These are phyloP conservation scores for Fraxinus floribunda DNA, from an alignment of 305 asterid genomes.

Conservation along the genomic window DNA sequence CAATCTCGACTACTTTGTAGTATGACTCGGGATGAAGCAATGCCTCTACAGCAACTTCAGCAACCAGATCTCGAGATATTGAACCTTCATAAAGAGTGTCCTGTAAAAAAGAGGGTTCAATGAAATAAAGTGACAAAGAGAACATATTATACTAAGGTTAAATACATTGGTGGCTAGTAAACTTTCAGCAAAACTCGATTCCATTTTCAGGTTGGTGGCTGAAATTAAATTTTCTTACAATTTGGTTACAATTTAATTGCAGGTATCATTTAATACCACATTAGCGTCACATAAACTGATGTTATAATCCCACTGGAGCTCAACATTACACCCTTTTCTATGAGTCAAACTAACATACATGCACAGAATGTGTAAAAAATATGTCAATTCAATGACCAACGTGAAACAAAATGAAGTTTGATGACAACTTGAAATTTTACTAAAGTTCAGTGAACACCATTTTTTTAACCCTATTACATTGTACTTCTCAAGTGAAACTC, in stretches of 20 bases:
- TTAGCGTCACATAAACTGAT: not conserved
- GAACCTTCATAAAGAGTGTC: conserved; percentile 85
- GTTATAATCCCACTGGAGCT: not conserved
- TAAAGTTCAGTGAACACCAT: not conserved
- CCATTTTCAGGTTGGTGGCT: not conserved
- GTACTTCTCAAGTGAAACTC: not conserved
- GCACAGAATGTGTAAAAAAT: not conserved
- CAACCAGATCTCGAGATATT: conserved; percentile 89
- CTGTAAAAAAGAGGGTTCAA: conserved; percentile 31
- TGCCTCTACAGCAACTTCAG: conserved; percentile 91
- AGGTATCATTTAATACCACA: not conserved
- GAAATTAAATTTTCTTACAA: not conserved
- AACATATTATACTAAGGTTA: not conserved
- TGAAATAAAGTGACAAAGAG: not conserved
- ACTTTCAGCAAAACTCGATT: not conserved
- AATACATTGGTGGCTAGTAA: not conserved
- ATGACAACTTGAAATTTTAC: not conserved
- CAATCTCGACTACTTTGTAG: conserved; percentile 87
- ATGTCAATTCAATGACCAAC: not conserved
- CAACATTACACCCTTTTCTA: not conserved
- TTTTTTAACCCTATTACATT: not conserved
- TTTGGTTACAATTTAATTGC: not conserved
- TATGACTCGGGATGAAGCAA: conserved; percentile 62
- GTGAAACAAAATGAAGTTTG: not conserved
- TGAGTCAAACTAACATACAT: not conserved